Percentiles rank a stretch among this genome's conserved stretches.
phyloP scores from a whole-genome alignment of 2,329 filamentous ascomycete species.

The Penicillium sp. region DNA sequence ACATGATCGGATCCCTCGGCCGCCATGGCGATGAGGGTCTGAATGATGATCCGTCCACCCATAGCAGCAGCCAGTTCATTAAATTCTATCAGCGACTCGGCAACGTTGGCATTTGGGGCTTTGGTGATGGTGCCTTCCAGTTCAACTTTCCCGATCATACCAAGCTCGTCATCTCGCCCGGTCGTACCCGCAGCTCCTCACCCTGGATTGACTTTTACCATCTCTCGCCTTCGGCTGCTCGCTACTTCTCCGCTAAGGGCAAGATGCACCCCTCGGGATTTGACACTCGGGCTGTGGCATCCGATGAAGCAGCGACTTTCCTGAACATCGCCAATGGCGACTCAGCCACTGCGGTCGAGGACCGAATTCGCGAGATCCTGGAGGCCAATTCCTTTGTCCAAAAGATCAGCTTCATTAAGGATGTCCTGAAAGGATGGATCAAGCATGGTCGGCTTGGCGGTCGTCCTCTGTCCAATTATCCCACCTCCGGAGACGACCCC shows the following conservation, averaged over 20 bases:
- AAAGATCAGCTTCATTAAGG: constrained; percentile 41
- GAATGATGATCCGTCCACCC: constrained; percentile 22
- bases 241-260: constrained; percentile 39
- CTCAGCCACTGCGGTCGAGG: constrained; percentile 31
- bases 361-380: constrained; percentile 40
- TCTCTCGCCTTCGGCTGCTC: constrained; percentile 44
- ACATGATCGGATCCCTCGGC: constrained; percentile 48
- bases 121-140: constrained; percentile 47
- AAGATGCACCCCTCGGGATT: constrained; percentile 43
- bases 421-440: constrained; percentile 41
- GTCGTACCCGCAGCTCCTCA: constrained; percentile 35
- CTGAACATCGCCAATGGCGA: constrained; percentile 38
- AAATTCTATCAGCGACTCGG: constrained; percentile 50
- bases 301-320: constrained; percentile 40
- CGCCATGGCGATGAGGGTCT: constrained; percentile 37
- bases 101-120: constrained; percentile 52
- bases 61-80: constrained; percentile 39
- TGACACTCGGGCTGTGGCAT: constrained; percentile 40
- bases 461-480: constrained; percentile 18
- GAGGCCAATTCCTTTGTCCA: constrained; percentile 43
- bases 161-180: constrained; percentile 46
- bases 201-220: constrained; percentile 48
- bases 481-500: constrained; percentile 13
- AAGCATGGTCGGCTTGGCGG: constrained; percentile 37
- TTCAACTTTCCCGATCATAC: constrained; percentile 52